Conservation (phyloP, 768 basidiomycete species). For the Phaeolepiota aurea region DNA sequence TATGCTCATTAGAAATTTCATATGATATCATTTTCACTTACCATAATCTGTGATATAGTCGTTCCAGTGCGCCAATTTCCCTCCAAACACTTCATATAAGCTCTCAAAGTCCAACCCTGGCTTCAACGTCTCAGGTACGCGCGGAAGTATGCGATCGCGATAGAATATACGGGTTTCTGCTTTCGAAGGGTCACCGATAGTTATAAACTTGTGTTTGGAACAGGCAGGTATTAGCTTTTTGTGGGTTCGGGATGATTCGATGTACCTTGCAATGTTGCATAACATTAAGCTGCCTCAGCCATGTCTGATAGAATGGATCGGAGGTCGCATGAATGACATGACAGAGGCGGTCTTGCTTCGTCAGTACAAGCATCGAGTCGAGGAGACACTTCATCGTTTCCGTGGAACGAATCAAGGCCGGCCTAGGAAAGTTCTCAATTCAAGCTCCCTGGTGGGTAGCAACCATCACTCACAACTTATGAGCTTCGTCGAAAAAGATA, state of each 20-base stretch:
- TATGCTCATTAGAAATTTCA: not conserved
- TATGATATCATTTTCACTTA: conserved; percentile 19
- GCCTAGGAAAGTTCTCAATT: conserved; percentile 27
- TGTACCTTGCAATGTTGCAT: conserved; percentile 77
- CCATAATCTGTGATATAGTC: conserved; percentile 74
- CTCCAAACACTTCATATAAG: conserved; percentile 75
- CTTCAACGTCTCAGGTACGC: conserved; percentile 56
- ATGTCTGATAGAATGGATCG: conserved; percentile 80
- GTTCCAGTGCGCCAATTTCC: conserved; percentile 77
- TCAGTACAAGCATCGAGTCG: conserved; percentile 80
- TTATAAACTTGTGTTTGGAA: conserved; percentile 50
- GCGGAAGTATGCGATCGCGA: conserved; percentile 53
- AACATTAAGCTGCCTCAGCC: conserved; percentile 72
- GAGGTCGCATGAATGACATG: conserved; percentile 79
- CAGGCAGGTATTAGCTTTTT: not conserved
- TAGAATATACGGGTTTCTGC: conserved; percentile 62
- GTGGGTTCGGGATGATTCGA: not conserved
- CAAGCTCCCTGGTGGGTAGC: not conserved
- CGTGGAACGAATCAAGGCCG: conserved; percentile 64
- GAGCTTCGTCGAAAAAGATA: conserved; percentile 81
- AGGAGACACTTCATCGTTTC: conserved; percentile 81
- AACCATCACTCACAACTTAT: conserved; percentile 53
- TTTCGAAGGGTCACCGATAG: conserved; percentile 74
- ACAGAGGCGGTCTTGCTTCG: conserved; percentile 81
- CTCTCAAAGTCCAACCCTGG: conserved; percentile 56